Base-by-base conservation (phyloP, 2,329 filamentous ascomycete species). In the Colletotrichum acutatum region DNA sequence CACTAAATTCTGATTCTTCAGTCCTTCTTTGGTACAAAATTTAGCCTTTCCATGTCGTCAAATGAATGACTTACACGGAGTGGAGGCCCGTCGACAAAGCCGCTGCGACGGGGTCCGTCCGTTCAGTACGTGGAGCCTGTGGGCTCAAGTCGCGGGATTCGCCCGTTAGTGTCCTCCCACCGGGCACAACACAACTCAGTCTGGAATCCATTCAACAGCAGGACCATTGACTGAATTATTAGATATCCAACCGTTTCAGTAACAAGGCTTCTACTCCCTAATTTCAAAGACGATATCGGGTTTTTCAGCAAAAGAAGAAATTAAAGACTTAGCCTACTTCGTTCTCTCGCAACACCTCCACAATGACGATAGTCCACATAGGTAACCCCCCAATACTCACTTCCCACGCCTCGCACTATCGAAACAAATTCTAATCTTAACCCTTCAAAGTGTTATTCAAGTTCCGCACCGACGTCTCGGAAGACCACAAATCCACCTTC, bases 381-480 rank as follows among this genome's bases (percentile, higher is more conserved):
- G 62, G 62, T 65, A 28, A 56, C 9, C 8, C 3, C 16, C 7
- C 7, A 8, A 22, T 16, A 24, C 5, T 56, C 11, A 19, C 9
- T 8, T 11, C 53, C 14, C 24, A 28, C 9, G 12, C 2, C 1
- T 9, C 2, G 1, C 4, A n/a, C 8, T 5, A 2, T 3, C 12
- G 6, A 28, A 4, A 28, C 12, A n/a, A 12, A 19, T 19, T 19
- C 32, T 65, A 3, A 65, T 4, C 16, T 7, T 5, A n/a, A 11
- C n/a, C 1, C 37, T 19, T 11, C 52, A 2, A 30, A 88, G 86
- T 88, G 0, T 78, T 88, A 8, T 88, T 89, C 78, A 87, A 87
- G 74, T 88, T 88, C 75, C 82, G 80, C 11, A 52, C 81, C 1
- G 83, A 85, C 24, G 82, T 87, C 12, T 77, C 82, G 2, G 69